Evolutionary conservation across 768 basidiomycete genomes (phyloP).

Genomic region (Lentinula detonsa): DNA sequence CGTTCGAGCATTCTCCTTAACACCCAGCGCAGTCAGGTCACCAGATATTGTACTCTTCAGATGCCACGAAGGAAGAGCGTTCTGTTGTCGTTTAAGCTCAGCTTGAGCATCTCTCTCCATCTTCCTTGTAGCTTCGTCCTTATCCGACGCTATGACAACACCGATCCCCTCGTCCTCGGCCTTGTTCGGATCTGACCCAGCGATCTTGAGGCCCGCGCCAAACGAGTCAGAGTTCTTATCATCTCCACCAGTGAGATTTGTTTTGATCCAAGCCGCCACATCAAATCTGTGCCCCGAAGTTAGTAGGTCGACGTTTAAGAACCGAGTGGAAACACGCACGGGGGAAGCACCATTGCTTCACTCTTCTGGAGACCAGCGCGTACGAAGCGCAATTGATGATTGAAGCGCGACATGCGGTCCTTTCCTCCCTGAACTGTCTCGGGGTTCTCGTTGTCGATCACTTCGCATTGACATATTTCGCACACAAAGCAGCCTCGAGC

Average conservation of each 20-base stretch:
- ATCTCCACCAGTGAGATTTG: conserved; percentile 59
- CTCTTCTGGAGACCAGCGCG: conserved; percentile 85
- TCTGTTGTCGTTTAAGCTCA: conserved; percentile 83
- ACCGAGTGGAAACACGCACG: conserved; percentile 38
- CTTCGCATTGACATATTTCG: conserved; percentile 81
- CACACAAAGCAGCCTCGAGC: conserved; percentile 64
- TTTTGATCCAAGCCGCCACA: conserved; percentile 76
- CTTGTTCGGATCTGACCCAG: conserved; percentile 57
- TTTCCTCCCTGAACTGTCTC: conserved; percentile 81
- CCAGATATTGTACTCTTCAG: conserved; percentile 93
- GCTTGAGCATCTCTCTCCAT: conserved; percentile 76
- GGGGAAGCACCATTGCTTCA: conserved; percentile 80
- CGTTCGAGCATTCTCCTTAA: conserved; percentile 61
- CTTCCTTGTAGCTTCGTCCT: conserved; percentile 71
- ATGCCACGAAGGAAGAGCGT: conserved; percentile 92
- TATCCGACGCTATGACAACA: conserved; percentile 86
- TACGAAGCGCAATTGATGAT: conserved; percentile 83
- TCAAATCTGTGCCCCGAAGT: conserved; percentile 53
- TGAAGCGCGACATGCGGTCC: conserved; percentile 95
- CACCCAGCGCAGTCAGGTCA: conserved; percentile 81
- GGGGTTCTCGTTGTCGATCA: conserved; percentile 88
- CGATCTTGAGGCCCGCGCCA: conserved; percentile 61
- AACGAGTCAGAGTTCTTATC: conserved; percentile 48
- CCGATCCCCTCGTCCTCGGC: conserved; percentile 73
- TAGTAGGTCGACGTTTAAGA: conserved; percentile 4